phyloP scores from a whole-genome alignment of 768 basidiomycete species.

The Pleurotus citrinopileatus region DNA sequence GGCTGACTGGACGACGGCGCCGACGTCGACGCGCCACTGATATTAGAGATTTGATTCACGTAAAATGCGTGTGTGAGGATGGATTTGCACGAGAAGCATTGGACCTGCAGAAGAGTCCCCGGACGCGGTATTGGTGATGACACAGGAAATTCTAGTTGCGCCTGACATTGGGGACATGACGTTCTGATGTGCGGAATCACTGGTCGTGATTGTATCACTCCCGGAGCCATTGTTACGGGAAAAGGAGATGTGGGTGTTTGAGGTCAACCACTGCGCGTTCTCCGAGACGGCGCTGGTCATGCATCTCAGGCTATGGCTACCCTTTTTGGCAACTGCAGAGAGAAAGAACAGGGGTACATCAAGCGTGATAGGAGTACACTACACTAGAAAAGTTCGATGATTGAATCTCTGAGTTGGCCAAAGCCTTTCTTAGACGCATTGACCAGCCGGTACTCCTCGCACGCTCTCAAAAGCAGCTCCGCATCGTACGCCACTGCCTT shows the following conservation, averaged over 20 bases:
- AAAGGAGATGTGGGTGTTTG: no score
- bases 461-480: constrained; percentile 18
- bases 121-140: constrained; percentile 56
- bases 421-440: neutral
- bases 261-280: neutral
- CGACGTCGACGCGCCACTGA: constrained; percentile 8
- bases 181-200: constrained; percentile 66
- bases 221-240: neutral
- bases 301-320: neutral
- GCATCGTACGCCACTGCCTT: constrained; percentile 19
- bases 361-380: neutral
- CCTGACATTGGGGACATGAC: constrained; percentile 54
- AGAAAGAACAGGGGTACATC: neutral
- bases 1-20: constrained; percentile 11
- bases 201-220: constrained; percentile 44
- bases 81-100: constrained; percentile 66
- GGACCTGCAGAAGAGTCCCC: constrained; percentile 59
- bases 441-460: constrained; percentile 21
- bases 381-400: neutral
- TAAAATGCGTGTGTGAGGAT: constrained; percentile 67
- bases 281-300: neutral
- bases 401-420: neutral
- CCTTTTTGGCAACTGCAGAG: neutral
- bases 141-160: constrained; percentile 64
- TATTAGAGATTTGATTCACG: constrained; percentile 49